These are phyloP conservation scores for Gastrolobium bilobum DNA, from an alignment of 306 rosid species.

Conservation along the genomic window DNA sequence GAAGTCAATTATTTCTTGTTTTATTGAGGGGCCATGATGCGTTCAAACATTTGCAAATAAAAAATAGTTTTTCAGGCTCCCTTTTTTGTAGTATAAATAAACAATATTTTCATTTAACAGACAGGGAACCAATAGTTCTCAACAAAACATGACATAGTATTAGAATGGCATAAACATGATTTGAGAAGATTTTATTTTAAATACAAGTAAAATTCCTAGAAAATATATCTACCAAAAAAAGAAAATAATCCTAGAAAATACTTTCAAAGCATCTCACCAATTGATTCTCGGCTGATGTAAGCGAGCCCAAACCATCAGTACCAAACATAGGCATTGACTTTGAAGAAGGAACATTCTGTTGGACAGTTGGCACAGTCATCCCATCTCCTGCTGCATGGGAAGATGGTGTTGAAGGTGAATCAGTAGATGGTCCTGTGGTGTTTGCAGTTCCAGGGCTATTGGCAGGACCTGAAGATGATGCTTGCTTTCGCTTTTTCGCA, in stretches of 20 bases:
- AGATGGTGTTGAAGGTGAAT: slow-evolving; percentile 71
- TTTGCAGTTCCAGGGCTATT: slow-evolving; percentile 76
- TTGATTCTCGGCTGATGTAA: slow-evolving; percentile 64
- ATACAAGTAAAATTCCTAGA: slow-evolving; percentile 7
- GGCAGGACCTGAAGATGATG: slow-evolving; percentile 69
- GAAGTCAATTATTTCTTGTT: background rate
- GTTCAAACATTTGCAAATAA: slow-evolving; percentile 19
- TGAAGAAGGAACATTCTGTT: slow-evolving; percentile 62
- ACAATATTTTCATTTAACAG: background rate
- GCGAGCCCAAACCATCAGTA: slow-evolving; percentile 67
- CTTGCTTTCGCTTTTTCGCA: slow-evolving; percentile 68
- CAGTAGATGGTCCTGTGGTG: slow-evolving; percentile 65
- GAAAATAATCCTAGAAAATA: background rate
- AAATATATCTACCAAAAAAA: no score
- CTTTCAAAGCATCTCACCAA: slow-evolving; percentile 54
- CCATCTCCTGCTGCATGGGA: slow-evolving; percentile 67
- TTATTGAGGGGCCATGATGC: background rate
- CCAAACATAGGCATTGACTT: slow-evolving; percentile 63
- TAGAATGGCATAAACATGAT: slow-evolving; percentile 39
- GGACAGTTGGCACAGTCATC: slow-evolving; percentile 59
- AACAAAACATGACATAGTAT: slow-evolving; percentile 36
- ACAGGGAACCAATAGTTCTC: background rate
- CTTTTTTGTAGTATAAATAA: background rate
- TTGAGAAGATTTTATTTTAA: background rate
- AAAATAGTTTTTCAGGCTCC: slow-evolving; percentile 13